Base-by-base conservation (phyloP, 768 basidiomycete species). In the Podaxis sp. region DNA sequence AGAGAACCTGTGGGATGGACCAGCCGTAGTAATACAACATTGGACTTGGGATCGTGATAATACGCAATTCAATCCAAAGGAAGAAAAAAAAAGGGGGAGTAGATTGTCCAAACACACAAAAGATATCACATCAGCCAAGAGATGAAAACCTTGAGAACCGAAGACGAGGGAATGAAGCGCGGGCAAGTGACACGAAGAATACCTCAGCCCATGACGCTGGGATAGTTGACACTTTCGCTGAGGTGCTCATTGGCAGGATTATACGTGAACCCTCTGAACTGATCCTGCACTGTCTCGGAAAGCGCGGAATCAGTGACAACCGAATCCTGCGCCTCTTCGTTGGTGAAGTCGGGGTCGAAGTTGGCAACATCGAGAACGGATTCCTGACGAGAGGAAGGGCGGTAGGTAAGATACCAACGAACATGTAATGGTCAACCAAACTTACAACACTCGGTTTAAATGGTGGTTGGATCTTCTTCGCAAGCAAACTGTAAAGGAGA, bases 291-390 rank as follows among this genome's bases (percentile, higher is more conserved):
- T 0, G 96, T 98, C 79, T 97, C 92, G 15, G 93, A 95, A 40
- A 99, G 78, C 27, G 86, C 88, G 3, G 93, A 95, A 70, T 95
- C 94, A 66, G 92, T 93, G 41, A 99, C 96, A 59, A 98, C 95
- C 1, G 94, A 96, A 75, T 99, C 96, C 68, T 93, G 87, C 2
- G 96, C 91, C 61, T 93, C 89, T 73, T 99, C 96, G 64, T 89
- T 92, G 29, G 96, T 98, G 72, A 99, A 99, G 74, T 98, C 96
- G 25, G 94, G 85, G 74, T 98, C 97, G 77, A 99, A 98, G 80
- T 98, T 94, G 62, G 90, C 93, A 22, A 96, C 94, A 72, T 97
- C 96, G 50, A 97, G 85, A 1, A 95, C 95, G 59, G 90, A 91
- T 79, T 96, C 94, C 88, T 89, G 54, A 61, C 60, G 33, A 12